These are phyloP conservation scores for Tylopilus sp. DNA, from an alignment of 768 basidiomycete genomes.

Conservation along the genomic window DNA sequence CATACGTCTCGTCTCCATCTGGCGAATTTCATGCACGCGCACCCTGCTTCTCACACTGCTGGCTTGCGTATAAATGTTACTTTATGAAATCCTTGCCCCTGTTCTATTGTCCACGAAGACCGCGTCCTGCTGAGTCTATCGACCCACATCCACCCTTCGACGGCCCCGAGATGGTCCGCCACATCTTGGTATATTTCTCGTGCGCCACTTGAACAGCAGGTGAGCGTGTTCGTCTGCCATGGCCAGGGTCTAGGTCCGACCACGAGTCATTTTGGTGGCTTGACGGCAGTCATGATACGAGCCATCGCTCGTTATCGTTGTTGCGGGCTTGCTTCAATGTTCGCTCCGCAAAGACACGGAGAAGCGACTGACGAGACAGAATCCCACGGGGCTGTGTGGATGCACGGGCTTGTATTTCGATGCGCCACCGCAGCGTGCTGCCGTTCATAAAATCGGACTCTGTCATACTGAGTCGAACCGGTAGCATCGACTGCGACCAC, in stretches of 20 bases:
- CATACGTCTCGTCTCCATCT: constrained; percentile 4
- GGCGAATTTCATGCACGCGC: constrained; percentile 5
- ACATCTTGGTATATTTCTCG: neutral
- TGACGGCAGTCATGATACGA: constrained; percentile 17
- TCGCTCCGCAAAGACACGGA: neutral
- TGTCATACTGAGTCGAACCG: neutral
- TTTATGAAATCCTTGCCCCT: neutral
- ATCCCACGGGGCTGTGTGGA: constrained; percentile 15
- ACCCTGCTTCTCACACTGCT: constrained; percentile 13
- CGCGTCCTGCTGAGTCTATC: constrained; percentile 1
- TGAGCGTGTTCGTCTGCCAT: neutral
- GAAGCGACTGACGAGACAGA: neutral
- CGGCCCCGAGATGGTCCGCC: constrained; percentile 14
- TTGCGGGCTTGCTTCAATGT: neutral
- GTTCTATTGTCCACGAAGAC: constrained; percentile 8
- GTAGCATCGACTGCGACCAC: neutral
- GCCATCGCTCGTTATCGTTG: constrained; percentile 11
- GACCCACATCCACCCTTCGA: constrained; percentile 5
- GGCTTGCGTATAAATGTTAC: neutral
- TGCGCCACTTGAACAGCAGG: neutral
- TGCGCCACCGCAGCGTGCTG: constrained; percentile 24
- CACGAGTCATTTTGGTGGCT: constrained; percentile 30
- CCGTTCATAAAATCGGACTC: neutral
- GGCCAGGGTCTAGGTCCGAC: constrained; percentile 10
- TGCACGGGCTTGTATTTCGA: constrained; percentile 6